phyloP scores from a whole-genome alignment of 2,329 filamentous ascomycete genomes.

The Lasiodiplodia gonubiensis region DNA sequence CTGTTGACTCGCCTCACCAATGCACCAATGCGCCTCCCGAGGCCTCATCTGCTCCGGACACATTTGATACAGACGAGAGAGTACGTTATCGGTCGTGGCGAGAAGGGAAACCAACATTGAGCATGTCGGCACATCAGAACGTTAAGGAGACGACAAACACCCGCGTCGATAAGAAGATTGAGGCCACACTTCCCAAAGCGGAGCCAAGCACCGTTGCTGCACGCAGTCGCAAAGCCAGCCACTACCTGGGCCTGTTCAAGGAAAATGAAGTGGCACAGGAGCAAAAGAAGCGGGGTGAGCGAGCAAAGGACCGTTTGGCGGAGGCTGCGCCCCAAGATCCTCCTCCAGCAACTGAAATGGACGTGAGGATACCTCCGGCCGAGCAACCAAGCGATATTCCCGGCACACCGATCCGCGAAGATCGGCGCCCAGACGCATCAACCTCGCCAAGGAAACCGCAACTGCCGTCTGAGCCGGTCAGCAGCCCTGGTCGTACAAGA shows the following conservation, averaged over 20 bases:
- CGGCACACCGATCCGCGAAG: conserved; percentile 16
- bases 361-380: not conserved
- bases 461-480: conserved; percentile 12
- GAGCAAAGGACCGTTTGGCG: conserved; percentile 39
- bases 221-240: conserved; percentile 69
- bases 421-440: conserved; percentile 19
- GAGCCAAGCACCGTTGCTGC: conserved; percentile 60
- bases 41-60: conserved; percentile 30
- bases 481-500: not conserved
- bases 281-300: conserved; percentile 54
- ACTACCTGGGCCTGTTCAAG: conserved; percentile 69
- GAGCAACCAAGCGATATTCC: conserved; percentile 5
- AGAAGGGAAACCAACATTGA: conserved; percentile 53
- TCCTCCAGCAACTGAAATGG: not conserved
- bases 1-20: conserved; percentile 44
- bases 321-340: conserved; percentile 3
- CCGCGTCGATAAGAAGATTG: conserved; percentile 66
- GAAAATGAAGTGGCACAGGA: conserved; percentile 63
- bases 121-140: conserved; percentile 46
- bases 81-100: conserved; percentile 57
- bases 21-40: conserved; percentile 40
- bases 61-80: conserved; percentile 47
- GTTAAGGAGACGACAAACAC: conserved; percentile 49
- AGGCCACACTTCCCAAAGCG: conserved; percentile 65
- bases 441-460: conserved; percentile 24